Base-by-base conservation (phyloP, 805 yeast genomes). In the Cyberlindnera veronae region DNA sequence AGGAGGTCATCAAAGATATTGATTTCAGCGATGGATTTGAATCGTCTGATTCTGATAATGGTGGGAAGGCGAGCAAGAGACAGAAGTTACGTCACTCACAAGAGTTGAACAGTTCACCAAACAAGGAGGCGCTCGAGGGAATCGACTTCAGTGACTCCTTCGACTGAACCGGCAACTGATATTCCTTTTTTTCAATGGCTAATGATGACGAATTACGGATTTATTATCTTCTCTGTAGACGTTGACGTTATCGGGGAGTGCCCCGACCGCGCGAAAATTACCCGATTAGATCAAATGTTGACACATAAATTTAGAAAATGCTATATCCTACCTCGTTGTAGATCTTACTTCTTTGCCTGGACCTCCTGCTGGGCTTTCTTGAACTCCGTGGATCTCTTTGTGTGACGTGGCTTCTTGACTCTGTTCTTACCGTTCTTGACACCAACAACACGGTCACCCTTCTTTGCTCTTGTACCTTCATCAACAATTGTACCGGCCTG, bases 381-480 rank as follows among this genome's bases (percentile, higher is more conserved):
- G 54, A 64, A 67, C 20, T 69, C 71, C 8, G 61, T 57, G 5
- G 74, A 68, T 58, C 72, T 67, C 50, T 68, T 63, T 22, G 69
- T 68, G 39, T 68, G 69, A 54, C 74, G 67, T 32, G 75, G 74
- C 34, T 70, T 64, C 56, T 69, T 69, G 18, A 71, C 65, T 53
- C 71, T 62, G 58, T 65, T 70, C 53, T 63, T 68, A 51, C 77
- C 78, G 41, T 77, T 77, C 61, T 79, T 74, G 49, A 81, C 67
- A 19, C 90, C 86, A 21, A 69, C 70, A 24, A 79, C 71, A 41
- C 64, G 68, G 38, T 69, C 76, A 20, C 87, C 89, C 62, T 82
- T 83, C 43, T 68, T 64, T 13, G 96, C 89, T 67, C 95, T 78
- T 40, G 74, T 66, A 48, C 96, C 96, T 66, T 88, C 96, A 9